Base-by-base conservation (phyloP, 805 yeast genomes). In the Schwanniomyces vanrijiae region DNA sequence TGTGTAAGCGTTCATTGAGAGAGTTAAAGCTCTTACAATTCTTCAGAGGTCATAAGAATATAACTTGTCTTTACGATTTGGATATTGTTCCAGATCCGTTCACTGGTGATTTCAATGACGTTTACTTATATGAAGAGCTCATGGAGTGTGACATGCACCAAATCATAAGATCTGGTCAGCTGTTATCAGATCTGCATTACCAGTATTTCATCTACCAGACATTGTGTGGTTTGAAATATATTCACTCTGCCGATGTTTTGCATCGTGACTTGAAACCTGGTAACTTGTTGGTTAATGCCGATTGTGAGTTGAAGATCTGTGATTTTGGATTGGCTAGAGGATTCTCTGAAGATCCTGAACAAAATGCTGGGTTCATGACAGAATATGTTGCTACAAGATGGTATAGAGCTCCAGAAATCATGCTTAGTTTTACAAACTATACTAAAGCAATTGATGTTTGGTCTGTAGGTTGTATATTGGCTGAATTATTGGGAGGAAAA, bases 141-240 rank as follows among this genome's bases (percentile, higher is more conserved):
- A 94, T 94, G 98, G 98, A 92, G 66, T 92, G 98, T 68, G 99
- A 94, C 66, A 86, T 94, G 90, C 97, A 92, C 68, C 98, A 92
- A 66, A 94, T 94, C 59, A 92, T 94, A 52, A 80, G 96, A 55
- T 88, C 96, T 9, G 92, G 91, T 18, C 98, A 94, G 66, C 88
- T 96, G 0, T 75, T 94, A 54, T 89, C 97, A 1, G 98, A 94
- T 64, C 89, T 91, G 26, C 99, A 94, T 66, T 91, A 88, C 66
- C 99, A 94, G 69, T 84, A 89, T 52, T 94, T 94, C 60, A 79
- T 89, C 14, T 94, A 94, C 64, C 98, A 92, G 70, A 87, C 88
- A 25, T 74, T 92, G 49, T 90, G 97, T 58, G 99, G 97, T 5
- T 71, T 92, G 55, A 84, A 85, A 58, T 92, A 90, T 64, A 83